Conservation (phyloP, 768 basidiomycete species). For the Leucocoprinus sp. region DNA sequence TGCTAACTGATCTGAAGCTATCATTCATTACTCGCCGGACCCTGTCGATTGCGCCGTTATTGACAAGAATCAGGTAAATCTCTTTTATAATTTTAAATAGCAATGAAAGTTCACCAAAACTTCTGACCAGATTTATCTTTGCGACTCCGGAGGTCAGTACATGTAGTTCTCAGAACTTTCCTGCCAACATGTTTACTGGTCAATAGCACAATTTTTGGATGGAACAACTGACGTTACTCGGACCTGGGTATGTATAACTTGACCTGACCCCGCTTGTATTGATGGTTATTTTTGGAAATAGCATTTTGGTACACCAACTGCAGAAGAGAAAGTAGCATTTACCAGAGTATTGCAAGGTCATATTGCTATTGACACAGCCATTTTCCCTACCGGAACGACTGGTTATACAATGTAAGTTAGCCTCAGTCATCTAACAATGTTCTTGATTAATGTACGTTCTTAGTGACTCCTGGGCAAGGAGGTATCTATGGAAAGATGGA, state of each 20-base stretch:
- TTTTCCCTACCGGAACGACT: conserved; percentile 78
- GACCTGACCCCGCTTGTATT: too few species aligned
- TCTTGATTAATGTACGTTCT: not conserved
- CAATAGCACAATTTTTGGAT: conserved; percentile 72
- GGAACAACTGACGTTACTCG: conserved; percentile 95
- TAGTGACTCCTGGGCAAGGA: conserved; percentile 77
- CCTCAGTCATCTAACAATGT: not conserved
- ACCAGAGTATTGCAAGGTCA: conserved; percentile 90
- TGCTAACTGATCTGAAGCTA: conserved; percentile 37
- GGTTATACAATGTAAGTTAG: conserved; percentile 36
- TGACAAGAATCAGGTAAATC: conserved; percentile 57
- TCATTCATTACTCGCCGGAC: conserved; percentile 90
- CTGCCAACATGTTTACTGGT: not conserved
- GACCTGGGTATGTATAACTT: conserved; percentile 66
- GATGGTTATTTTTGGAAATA: too few species aligned
- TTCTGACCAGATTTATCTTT: conserved; percentile 29
- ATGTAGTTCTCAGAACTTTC: not conserved
- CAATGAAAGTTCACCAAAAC: not conserved
- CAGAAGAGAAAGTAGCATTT: conserved; percentile 79
- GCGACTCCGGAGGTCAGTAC: conserved; percentile 75
- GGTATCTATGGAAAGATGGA: conserved; percentile 79
- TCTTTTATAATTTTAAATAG: not conserved
- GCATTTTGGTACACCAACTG: conserved; percentile 85
- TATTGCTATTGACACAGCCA: conserved; percentile 76
- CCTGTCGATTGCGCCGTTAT: conserved; percentile 66